Evolutionary conservation across 805 yeast species (phyloP).

Genomic region (Yueomyces sp.): DNA sequence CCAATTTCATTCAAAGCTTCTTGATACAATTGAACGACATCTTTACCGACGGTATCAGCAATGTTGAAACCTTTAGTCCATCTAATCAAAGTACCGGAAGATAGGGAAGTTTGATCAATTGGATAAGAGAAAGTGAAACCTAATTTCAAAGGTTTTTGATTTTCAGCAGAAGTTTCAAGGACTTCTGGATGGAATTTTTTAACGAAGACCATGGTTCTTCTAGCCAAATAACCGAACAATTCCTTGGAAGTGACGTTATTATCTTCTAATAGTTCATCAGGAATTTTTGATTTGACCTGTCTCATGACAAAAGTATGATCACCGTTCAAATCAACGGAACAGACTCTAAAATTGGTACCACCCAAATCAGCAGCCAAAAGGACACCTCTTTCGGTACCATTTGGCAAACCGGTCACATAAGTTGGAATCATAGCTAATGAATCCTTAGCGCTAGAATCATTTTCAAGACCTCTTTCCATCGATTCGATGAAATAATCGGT

Average conservation of each 20-base stretch:
- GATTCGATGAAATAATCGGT: constrained; percentile 42
- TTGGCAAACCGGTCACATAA: constrained; percentile 72
- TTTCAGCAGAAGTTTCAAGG: constrained; percentile 20
- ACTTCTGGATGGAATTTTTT: constrained; percentile 46
- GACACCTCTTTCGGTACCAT: constrained; percentile 73
- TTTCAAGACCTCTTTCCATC: constrained; percentile 45
- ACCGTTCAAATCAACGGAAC: constrained; percentile 69
- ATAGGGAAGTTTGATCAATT: constrained; percentile 68
- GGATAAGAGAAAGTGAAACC: constrained; percentile 96
- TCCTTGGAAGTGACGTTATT: constrained; percentile 39
- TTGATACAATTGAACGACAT: constrained; percentile 66
- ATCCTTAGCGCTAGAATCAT: constrained; percentile 22
- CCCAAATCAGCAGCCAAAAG: constrained; percentile 89
- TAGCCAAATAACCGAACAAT: constrained; percentile 64
- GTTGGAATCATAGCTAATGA: constrained; percentile 90
- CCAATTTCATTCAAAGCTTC: constrained; percentile 44
- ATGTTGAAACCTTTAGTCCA: constrained; percentile 96
- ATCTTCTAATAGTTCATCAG: constrained; percentile 58
- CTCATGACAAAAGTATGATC: constrained; percentile 65
- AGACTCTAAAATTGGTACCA: constrained; percentile 91
- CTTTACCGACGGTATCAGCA: constrained; percentile 72
- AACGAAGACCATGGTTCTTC: constrained; percentile 53
- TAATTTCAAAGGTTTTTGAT: constrained; percentile 38
- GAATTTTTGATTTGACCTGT: constrained; percentile 70
- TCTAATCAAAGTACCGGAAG: constrained; percentile 69